These are phyloP conservation scores for Blakeslea trispora DNA, from an alignment of 371 early-diverging fungal species.

Conservation along the genomic window DNA sequence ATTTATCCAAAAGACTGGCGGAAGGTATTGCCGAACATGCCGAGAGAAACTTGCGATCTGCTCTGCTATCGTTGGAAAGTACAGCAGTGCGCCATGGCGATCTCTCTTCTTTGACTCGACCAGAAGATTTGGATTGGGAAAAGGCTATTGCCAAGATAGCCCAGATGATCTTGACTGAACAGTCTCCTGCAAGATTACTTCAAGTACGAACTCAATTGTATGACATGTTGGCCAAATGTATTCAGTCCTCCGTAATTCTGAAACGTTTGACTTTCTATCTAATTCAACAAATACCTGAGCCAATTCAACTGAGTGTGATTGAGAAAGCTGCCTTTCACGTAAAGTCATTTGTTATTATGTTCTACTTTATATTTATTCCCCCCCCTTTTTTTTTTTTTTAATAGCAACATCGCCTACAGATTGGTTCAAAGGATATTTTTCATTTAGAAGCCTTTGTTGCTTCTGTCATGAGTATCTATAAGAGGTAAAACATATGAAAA, in stretches of 20 bases:
- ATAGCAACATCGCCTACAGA: conserved; percentile 84
- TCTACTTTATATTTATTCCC: too few relatives aligned
- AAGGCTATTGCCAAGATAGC: conserved; percentile 72
- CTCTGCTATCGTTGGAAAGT: conserved; percentile 90
- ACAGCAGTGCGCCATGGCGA: conserved; percentile 70
- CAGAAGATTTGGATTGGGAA: conserved; percentile 92
- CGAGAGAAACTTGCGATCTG: conserved; percentile 89
- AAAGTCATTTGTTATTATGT: conserved; percentile 24
- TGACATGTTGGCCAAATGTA: conserved; percentile 87
- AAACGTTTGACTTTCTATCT: conserved; percentile 75
- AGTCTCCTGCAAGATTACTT: conserved; percentile 71
- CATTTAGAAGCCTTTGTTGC: conserved; percentile 98
- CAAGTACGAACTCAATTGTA: conserved; percentile 81
- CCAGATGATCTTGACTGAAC: conserved; percentile 68
- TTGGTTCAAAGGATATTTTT: conserved; percentile 93
- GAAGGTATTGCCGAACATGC: conserved; percentile 66
- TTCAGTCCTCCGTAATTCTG: conserved; percentile 77
- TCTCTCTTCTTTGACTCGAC: conserved; percentile 51
- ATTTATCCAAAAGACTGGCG: conserved; percentile 68
- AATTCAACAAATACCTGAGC: conserved; percentile 59
- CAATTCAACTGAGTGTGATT: conserved; percentile 68
- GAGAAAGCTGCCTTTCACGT: conserved; percentile 82
- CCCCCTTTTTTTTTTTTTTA: too few relatives aligned
- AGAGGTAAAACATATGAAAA: conserved; percentile 25
- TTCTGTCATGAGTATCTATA: conserved; percentile 79